Evolutionary conservation across 2,329 filamentous ascomycete genomes (phyloP).

Genomic region (Colletotrichum sp.): DNA sequence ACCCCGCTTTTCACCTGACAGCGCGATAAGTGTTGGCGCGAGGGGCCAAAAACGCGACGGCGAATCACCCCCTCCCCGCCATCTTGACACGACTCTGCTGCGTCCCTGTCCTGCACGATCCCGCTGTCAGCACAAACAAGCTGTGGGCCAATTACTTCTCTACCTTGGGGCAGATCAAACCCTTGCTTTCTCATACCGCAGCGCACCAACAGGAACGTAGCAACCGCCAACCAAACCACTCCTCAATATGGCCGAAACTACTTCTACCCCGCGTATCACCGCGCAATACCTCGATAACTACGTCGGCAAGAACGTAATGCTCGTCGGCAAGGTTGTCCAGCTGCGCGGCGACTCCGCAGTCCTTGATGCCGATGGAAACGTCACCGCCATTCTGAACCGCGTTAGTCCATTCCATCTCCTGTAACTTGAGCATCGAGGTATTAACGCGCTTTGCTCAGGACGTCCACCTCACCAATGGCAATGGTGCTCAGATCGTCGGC

Average conservation of each 20-base stretch:
- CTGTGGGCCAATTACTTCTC: neutral
- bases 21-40: conserved; percentile 9
- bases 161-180: neutral
- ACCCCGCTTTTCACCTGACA: conserved; percentile 9
- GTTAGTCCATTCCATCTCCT: conserved; percentile 50
- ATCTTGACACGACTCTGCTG: neutral
- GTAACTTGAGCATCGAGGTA: neutral
- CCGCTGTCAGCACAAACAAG: neutral
- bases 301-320: conserved; percentile 75
- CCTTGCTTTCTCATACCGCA: neutral
- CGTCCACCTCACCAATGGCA: conserved; percentile 70
- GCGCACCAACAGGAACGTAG: neutral
- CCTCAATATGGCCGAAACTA: conserved; percentile 69
- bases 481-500: conserved; percentile 78
- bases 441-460: conserved; percentile 55
- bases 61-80: neutral
- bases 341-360: conserved; percentile 81
- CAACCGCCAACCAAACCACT: neutral
- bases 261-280: conserved; percentile 80
- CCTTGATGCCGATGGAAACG: conserved; percentile 79
- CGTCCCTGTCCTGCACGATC: neutral
- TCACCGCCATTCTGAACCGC: conserved; percentile 76
- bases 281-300: conserved; percentile 81
- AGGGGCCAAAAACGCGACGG: neutral
- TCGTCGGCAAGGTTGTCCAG: conserved; percentile 85